Conservation (phyloP, 164 flowering plant genomes). For the Vitis riparia region DNA sequence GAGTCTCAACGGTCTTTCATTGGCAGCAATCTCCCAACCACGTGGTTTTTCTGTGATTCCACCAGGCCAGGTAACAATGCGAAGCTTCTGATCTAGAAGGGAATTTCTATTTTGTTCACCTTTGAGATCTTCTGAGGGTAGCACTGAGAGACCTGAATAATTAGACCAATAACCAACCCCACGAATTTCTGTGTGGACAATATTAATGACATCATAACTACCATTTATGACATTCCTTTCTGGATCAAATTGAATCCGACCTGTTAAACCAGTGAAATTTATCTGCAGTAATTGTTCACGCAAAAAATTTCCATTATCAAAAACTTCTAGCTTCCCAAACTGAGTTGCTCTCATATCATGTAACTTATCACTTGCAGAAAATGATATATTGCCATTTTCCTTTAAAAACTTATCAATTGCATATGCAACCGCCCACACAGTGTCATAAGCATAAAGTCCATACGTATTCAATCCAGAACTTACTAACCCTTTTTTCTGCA, state of each 20-base stretch:
- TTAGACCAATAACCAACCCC: slow-evolving; percentile 70
- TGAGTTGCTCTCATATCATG: slow-evolving; percentile 16
- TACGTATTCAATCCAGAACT: slow-evolving; percentile 43
- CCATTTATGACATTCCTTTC: slow-evolving; percentile 32
- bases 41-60: slow-evolving; percentile 52
- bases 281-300: slow-evolving; percentile 31
- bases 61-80: slow-evolving; percentile 64
- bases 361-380: slow-evolving; percentile 34
- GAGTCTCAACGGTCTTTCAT: slow-evolving; percentile 53
- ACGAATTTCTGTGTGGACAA: slow-evolving; percentile 21
- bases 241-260: slow-evolving; percentile 47
- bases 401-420: slow-evolving; percentile 44
- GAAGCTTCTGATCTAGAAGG: slow-evolving; percentile 32
- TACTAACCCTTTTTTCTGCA: slow-evolving; percentile 29
- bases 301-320: slow-evolving; percentile 48
- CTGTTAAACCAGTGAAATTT: slow-evolving; percentile 60
- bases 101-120: slow-evolving; percentile 4
- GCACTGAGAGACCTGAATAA: slow-evolving; percentile 45
- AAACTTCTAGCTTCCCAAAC: slow-evolving; percentile 42
- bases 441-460: slow-evolving; percentile 73
- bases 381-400: slow-evolving; percentile 43
- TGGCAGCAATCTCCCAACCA: slow-evolving; percentile 62
- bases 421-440: slow-evolving; percentile 68
- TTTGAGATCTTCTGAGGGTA: slow-evolving; percentile 35
- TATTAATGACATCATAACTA: slow-evolving; percentile 56